Base-by-base conservation (phyloP, 148 eudicot species). In the Rhododendron vialii region DNA sequence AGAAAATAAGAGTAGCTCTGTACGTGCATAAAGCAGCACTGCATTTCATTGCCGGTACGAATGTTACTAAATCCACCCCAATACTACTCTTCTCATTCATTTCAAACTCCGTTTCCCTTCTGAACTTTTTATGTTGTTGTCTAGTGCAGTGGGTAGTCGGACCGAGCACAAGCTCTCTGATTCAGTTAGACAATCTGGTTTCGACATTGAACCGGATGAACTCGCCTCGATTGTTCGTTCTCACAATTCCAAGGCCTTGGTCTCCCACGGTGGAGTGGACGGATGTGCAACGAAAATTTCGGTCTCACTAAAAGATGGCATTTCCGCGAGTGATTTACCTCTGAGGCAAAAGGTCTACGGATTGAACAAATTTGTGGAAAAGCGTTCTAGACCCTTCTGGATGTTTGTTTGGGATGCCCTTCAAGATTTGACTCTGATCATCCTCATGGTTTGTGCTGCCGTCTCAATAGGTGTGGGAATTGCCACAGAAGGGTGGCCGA, bases 401-500 rank as follows among this genome's bases (percentile, higher is more conserved):
- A 90, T 87, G 92, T 96, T 93, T 80, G 91, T 94, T 2, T 96
- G 98, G 98, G 98, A 96, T 1, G 94, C 98, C 24, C 78, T 96
- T 48, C 98, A 96, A 53, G 98, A 96, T 71, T 77, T 94, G 28
- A 96, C 98, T 43, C 86, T 96, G 4, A 92, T 94, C 63, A 93
- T 96, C 15, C 95, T 96, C 55, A 89, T 94, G 89, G 91, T 92
- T 7, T 96, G 98, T 88, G 95, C 96, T 35, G 89, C 86, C 4
- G 90, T 96, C n/a, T 96, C 98, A 10, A 75, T 93, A 35, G 92
- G 91, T 5, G 98, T 96, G 12, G 98, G 98, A 0, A 83, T 96
- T 63, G 93, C 98, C 10, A 93, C 95, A 0, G 95, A 93, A 88
- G 98, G 98, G 4, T 96, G 96, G 96, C 98, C 98, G 0, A 90